phyloP scores from a whole-genome alignment of 2,329 filamentous ascomycete species.

The Pseudopyricularia cyperi region DNA sequence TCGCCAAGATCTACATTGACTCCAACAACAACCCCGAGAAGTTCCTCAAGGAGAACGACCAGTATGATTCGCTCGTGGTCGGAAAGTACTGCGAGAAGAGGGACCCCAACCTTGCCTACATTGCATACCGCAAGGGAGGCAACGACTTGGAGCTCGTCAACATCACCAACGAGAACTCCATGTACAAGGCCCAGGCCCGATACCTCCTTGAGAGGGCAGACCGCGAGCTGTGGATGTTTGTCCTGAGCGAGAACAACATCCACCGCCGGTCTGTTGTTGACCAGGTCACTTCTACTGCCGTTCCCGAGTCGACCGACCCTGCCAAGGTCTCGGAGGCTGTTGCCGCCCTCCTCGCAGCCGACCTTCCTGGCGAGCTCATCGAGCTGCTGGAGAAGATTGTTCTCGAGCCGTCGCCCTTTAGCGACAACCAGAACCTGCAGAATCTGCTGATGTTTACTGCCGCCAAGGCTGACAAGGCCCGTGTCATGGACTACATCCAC shows the following conservation, averaged over 20 bases:
- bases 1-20: constrained; percentile 99
- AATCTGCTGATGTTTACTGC: constrained; percentile 95
- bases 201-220: constrained; percentile 90
- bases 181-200: constrained; percentile 96
- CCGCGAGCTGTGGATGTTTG: constrained; percentile 83
- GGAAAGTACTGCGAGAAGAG: constrained; percentile 99
- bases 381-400: constrained; percentile 99
- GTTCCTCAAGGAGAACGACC: constrained; percentile 93
- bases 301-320: constrained; percentile 83
- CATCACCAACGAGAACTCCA: constrained; percentile 98
- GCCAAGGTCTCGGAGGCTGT: constrained; percentile 92
- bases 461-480: constrained; percentile 88
- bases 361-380: constrained; percentile 87
- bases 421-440: constrained; percentile 91
- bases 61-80: constrained; percentile 83
- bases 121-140: constrained; percentile 91
- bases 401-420: constrained; percentile 97
- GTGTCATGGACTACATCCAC: constrained; percentile 94
- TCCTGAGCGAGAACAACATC: constrained; percentile 89
- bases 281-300: constrained; percentile 90
- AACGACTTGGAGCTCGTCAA: constrained; percentile 95
- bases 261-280: constrained; percentile 89
- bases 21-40: constrained; percentile 96
- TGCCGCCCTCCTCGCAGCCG: constrained; percentile 79
- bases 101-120: constrained; percentile 88